Evolutionary conservation across 306 rosid genomes (phyloP), one percentile per base, ranked within the genome.

Genomic region (Citrullus colocynthis): DNA sequence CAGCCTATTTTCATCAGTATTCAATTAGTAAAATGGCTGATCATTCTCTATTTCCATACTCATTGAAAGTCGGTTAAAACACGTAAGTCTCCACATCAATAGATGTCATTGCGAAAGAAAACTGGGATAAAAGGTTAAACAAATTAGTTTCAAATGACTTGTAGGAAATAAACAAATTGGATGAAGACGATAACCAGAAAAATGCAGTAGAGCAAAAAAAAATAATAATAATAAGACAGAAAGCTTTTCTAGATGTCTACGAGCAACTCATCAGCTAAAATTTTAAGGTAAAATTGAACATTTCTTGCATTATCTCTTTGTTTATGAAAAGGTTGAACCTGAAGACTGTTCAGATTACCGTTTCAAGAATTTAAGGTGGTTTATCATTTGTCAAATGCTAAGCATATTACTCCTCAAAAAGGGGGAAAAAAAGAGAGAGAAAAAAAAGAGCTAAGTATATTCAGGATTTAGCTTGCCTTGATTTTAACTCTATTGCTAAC

Each of bases 1-100:
- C 85, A 80, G 91, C 91, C 98, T 91, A 91, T 77, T 84, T 87
- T 60, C 76, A 81, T 69, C 81, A 80, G 56, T 34, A 59, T 54
- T 81, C 75, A 37, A 28, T 73, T 17, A 64, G 37, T 49, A 10
- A 39, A 70, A 70, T 42, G 16, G 54, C 54, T 13, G 7, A 34
- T 39, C 51, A 65, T 37, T 65, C 32, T 36, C 73, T 65, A 30
- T 36, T 62, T 65, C 48, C 73, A 65, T n/a, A 16, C 39, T 18
- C 44, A 39, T 65, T 17, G 8, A 37, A 39, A n/a, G 15, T 62
- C 39, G 4, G 39, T 36, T 36, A 36, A 36, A 3, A 36, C 39
- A 36, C 39, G 39, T 36, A 36, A 5, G 6, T 60, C 37, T 60
- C 37, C 66, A 28, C 37, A 60, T 60, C 39, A 28, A 28, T 60